phyloP scores from a whole-genome alignment of 768 basidiomycete genomes.

The Phanerochaete carnosa region DNA sequence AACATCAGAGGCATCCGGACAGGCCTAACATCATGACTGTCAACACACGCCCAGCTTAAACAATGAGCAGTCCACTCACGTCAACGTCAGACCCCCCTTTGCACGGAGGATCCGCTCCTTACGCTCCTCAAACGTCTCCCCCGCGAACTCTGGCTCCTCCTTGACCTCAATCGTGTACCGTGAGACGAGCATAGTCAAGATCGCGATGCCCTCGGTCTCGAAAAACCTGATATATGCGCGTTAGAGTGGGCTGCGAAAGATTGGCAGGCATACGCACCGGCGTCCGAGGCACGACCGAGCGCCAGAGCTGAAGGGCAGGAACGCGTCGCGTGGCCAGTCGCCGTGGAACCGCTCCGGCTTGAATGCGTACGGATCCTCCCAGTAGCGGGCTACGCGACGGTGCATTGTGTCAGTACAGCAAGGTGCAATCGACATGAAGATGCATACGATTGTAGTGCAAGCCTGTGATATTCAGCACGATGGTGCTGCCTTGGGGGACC shows the following conservation, averaged over 20 bases:
- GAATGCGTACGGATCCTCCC: too few species aligned
- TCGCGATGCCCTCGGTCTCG: slow-evolving; percentile 49
- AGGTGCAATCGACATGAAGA: slow-evolving; percentile 25
- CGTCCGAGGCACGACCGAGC: slow-evolving; percentile 34
- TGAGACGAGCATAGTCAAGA: slow-evolving; percentile 45
- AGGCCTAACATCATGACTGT: slow-evolving; percentile 18
- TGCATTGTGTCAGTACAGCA: not conserved
- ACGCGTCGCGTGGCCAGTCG: slow-evolving; percentile 54
- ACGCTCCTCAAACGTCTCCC: slow-evolving; percentile 45
- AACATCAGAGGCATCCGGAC: slow-evolving; percentile 20
- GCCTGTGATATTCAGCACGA: slow-evolving; percentile 24
- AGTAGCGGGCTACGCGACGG: slow-evolving; percentile 31
- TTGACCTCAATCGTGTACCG: slow-evolving; percentile 42
- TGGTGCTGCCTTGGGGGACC: slow-evolving; percentile 24
- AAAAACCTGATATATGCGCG: slow-evolving; percentile 27
- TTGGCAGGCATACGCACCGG: not conserved
- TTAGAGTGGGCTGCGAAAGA: not conserved
- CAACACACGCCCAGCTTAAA: too few species aligned
- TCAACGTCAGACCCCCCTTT: slow-evolving; percentile 18
- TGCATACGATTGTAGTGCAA: too few species aligned
- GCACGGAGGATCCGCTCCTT: slow-evolving; percentile 26
- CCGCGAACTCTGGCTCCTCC: slow-evolving; percentile 31
- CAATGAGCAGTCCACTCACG: slow-evolving; percentile 15
- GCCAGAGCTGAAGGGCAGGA: slow-evolving; percentile 50
- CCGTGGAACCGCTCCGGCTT: slow-evolving; percentile 40